These are phyloP conservation scores for Chenopodium album DNA, from an alignment of 148 eudicot species.

Conservation along the genomic window DNA sequence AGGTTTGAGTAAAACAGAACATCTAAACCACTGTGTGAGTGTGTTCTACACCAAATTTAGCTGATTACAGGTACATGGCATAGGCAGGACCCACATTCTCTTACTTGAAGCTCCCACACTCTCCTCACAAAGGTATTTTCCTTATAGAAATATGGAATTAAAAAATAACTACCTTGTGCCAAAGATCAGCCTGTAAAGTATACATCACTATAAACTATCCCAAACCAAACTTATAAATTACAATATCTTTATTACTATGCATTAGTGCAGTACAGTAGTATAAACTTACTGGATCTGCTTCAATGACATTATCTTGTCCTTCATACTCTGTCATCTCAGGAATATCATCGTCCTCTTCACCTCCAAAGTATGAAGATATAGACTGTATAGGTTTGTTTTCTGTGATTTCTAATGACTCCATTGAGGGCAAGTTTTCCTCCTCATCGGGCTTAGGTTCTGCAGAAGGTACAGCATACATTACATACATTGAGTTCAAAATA, in stretches of 20 bases:
- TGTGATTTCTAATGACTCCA: constrained; percentile 73
- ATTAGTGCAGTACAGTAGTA: not conserved
- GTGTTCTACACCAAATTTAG: not conserved
- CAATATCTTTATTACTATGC: not conserved
- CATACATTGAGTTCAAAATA: constrained; percentile 5
- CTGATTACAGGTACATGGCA: too few relatives aligned
- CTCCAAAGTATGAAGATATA: constrained; percentile 84
- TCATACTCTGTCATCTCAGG: constrained; percentile 89
- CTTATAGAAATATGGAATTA: too few relatives aligned
- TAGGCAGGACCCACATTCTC: too few relatives aligned
- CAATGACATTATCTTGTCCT: constrained; percentile 83
- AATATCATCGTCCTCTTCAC: constrained; percentile 83
- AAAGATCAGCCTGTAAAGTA: not conserved
- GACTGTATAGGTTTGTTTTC: constrained; percentile 71
- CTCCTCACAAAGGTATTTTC: too few relatives aligned
- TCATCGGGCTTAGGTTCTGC: constrained; percentile 49
- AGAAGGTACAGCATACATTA: constrained; percentile 8
- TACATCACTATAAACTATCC: not conserved
- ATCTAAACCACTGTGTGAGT: not conserved
- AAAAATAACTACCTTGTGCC: not conserved
- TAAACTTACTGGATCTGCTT: constrained; percentile 69
- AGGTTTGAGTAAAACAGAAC: not conserved
- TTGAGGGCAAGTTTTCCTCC: constrained; percentile 85
- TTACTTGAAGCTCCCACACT: too few relatives aligned
- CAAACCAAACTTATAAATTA: not conserved